These are phyloP conservation scores for Apiospora phragmitis DNA, from an alignment of 2,329 filamentous ascomycete species.

Conservation along the genomic window DNA sequence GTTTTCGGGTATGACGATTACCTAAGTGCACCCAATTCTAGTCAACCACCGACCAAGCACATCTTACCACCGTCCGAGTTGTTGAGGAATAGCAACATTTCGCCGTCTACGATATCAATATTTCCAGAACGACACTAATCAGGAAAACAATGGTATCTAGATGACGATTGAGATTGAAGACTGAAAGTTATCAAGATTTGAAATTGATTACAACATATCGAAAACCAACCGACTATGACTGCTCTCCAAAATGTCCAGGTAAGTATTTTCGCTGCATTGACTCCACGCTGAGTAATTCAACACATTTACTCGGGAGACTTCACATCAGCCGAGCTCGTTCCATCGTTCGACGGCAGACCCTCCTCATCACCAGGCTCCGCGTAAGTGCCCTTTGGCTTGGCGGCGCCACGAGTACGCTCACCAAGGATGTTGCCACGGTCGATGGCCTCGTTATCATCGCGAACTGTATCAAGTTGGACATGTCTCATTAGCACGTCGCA, in stretches of 20 bases:
- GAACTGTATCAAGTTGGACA: slow-evolving; percentile 24
- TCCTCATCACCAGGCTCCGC: slow-evolving; percentile 37
- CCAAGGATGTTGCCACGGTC: slow-evolving; percentile 37
- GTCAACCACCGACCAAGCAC: no score
- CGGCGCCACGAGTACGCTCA: slow-evolving; percentile 34
- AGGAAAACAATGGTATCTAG: no score
- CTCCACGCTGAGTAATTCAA: not conserved
- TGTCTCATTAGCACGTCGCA: not conserved
- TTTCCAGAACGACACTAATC: no score
- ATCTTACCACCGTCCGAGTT: no score
- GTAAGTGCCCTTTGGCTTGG: slow-evolving; percentile 27
- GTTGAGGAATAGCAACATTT: no score
- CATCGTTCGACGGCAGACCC: slow-evolving; percentile 23
- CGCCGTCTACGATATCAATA: no score
- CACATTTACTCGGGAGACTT: not conserved
- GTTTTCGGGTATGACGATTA: no score
- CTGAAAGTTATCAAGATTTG: no score
- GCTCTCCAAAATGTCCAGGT: not conserved
- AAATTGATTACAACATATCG: no score
- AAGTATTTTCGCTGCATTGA: not conserved
- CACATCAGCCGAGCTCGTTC: slow-evolving; percentile 21
- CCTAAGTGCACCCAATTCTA: no score
- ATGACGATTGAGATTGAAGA: no score
- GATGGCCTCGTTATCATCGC: slow-evolving; percentile 39
- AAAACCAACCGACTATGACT: no score